Base-by-base conservation (phyloP, 1,284 basidiomycete genomes). In the Boletus sp. region DNA sequence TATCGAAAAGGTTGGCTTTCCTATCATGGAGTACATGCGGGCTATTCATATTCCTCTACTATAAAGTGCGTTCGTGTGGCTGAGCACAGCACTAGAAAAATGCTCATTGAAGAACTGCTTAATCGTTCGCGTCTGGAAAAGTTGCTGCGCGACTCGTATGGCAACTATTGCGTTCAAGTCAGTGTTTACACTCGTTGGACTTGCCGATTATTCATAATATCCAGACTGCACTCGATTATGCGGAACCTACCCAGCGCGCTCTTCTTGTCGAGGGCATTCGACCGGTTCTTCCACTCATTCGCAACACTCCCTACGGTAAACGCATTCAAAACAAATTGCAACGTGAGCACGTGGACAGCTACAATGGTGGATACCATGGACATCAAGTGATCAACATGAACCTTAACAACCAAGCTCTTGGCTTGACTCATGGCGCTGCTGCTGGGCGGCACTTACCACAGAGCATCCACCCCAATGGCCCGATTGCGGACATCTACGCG, bases 231-330 rank as follows among this genome's bases (percentile, higher is more conserved):
- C 81, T 98, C 62, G 95, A 98, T 74, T 98, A 97, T 67, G 95
- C 96, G 54, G 95, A 97, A 68, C 90, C 94, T 37, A 81, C 76
- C 27, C 95, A 98, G 76, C 91, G 95, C 51, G 89, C 83, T 14
- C 76, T 89, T 67, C 87, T 98, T 47, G 93, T 98, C 38, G 95
- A 97, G 73, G 94, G 93, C 68, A 98, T 98, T 73, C 91, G 95
- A 57, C 96, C 96, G n/a, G 95, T 97, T 63, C 83, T 98, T 33
- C 95, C 94, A 4, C 84, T 97, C 65, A 97, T 98, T 73, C 91
- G 95, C 70, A 98, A 97, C 79, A 98, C 95, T 7, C 95, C 95
- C 6, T 98, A 98, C 71, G 95, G 95, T 70, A 98, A 98, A 81
- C 90, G 96, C 56, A 98, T 98, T 70, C 95, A 97, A 78, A 95